phyloP scores from a whole-genome alignment of 2,329 filamentous ascomycete genomes.

The Parafenestella ontariensis region DNA sequence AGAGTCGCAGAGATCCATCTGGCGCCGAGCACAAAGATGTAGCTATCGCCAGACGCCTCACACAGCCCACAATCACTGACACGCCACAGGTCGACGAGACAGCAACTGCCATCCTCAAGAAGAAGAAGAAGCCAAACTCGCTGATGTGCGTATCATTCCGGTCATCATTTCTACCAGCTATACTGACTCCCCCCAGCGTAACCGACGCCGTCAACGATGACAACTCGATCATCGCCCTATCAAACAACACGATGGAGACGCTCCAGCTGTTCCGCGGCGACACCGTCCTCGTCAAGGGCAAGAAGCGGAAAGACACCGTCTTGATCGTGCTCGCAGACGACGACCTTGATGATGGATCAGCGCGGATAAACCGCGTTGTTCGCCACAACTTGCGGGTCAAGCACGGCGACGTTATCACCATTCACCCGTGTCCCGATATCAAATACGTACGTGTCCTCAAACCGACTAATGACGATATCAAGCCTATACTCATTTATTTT shows the following conservation, averaged over 20 bases:
- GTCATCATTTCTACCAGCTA: neutral
- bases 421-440: slow-evolving; percentile 98
- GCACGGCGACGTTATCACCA: slow-evolving; percentile 96
- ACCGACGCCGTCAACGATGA: slow-evolving; percentile 99
- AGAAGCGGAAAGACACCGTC: slow-evolving; percentile 99
- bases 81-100: slow-evolving; percentile 79
- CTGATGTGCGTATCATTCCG: slow-evolving; percentile 74
- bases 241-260: slow-evolving; percentile 98
- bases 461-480: neutral
- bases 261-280: slow-evolving; percentile 98
- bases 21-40: slow-evolving; percentile 87
- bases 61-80: slow-evolving; percentile 38
- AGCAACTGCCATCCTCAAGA: slow-evolving; percentile 96
- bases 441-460: slow-evolving; percentile 84
- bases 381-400: slow-evolving; percentile 98
- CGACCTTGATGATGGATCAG: slow-evolving; percentile 95
- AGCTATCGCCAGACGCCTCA: slow-evolving; percentile 33
- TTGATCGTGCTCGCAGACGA: slow-evolving; percentile 97
- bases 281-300: slow-evolving; percentile 96
- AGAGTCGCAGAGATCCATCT: slow-evolving; percentile 75
- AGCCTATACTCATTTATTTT: slow-evolving; percentile 26
- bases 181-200: slow-evolving; percentile 67
- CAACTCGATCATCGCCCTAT: slow-evolving; percentile 98
- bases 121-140: slow-evolving; percentile 99
- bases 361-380: slow-evolving; percentile 97